Conservation (phyloP, 2,329 filamentous ascomycete genomes). For the Tolypocladium paradoxum region DNA sequence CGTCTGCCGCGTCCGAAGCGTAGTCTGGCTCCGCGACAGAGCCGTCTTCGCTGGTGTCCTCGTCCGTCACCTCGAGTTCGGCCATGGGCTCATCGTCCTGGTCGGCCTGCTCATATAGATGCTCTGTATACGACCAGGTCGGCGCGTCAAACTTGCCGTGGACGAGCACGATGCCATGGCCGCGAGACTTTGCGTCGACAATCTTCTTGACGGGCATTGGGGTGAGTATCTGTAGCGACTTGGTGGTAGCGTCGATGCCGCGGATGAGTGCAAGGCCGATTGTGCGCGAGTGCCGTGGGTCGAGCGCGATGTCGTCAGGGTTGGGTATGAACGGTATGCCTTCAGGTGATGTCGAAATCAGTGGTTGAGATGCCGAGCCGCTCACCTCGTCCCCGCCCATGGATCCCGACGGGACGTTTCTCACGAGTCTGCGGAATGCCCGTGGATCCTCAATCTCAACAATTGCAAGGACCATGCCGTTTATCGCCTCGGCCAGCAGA, state of each 20-base stretch:
- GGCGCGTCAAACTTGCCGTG: constrained; percentile 59
- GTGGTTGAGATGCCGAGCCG: neutral
- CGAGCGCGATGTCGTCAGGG: constrained; percentile 39
- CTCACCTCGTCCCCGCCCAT: neutral
- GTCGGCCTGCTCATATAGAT: constrained; percentile 33
- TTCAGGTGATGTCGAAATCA: constrained; percentile 26
- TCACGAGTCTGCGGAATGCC: constrained; percentile 32
- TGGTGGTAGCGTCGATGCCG: constrained; percentile 47
- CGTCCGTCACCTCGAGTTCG: constrained; percentile 21
- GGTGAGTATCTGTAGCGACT: constrained; percentile 53
- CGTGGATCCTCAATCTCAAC: constrained; percentile 46
- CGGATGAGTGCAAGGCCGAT: constrained; percentile 60
- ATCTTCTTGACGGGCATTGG: constrained; percentile 38
- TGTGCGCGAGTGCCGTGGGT: constrained; percentile 47
- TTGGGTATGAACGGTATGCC: constrained; percentile 53
- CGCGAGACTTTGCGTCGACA: constrained; percentile 25
- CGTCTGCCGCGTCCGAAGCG: constrained; percentile 7
- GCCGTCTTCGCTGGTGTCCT: constrained; percentile 23
- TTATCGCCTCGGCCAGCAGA: constrained; percentile 53
- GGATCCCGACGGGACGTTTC: neutral
- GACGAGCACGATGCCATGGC: constrained; percentile 48
- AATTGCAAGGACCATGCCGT: constrained; percentile 59
- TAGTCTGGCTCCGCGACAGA: constrained; percentile 18
- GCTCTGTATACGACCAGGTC: constrained; percentile 60
- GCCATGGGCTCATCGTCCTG: constrained; percentile 17